A percentile compares a stretch with the other conserved stretches of the same genome.
Conservation (phyloP, 1,284 basidiomycete genomes). For the Volvariella volvacea region DNA sequence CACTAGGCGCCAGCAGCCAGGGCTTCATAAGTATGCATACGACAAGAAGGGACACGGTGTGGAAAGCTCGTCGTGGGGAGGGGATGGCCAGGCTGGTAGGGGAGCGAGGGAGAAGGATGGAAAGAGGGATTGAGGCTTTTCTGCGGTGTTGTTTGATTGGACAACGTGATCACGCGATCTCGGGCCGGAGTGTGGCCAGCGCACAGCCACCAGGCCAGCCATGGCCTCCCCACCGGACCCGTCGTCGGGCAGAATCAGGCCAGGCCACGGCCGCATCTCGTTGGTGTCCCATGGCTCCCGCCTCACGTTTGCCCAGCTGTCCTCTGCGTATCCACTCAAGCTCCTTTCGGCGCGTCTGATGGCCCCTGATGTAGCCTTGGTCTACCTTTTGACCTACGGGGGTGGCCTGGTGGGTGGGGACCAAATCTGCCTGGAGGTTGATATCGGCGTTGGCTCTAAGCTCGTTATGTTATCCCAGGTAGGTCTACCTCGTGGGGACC, state of each 20-base stretch:
- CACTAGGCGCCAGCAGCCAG: no score
- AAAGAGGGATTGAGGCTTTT: neutral
- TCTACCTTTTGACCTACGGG: slow-evolving; percentile 86
- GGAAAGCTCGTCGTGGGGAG: no score
- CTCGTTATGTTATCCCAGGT: slow-evolving; percentile 82
- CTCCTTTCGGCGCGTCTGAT: slow-evolving; percentile 67
- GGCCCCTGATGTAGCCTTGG: slow-evolving; percentile 50
- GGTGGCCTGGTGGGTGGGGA: slow-evolving; percentile 86
- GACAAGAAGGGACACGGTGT: no score
- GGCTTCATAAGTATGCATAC: no score
- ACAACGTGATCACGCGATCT: neutral
- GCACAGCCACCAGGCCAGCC: no score
- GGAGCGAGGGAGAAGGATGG: neutral
- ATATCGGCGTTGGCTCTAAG: slow-evolving; percentile 49
- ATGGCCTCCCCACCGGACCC: no score
- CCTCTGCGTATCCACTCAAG: slow-evolving; percentile 87
- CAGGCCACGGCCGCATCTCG: slow-evolving; percentile 51
- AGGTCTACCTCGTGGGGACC: neutral
- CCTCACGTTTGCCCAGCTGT: slow-evolving; percentile 69
- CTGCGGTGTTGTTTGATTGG: slow-evolving; percentile 1
- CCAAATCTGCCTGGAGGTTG: slow-evolving; percentile 55
- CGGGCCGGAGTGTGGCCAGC: no score
- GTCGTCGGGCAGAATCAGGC: no score
- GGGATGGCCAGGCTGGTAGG: no score
- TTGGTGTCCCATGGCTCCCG: slow-evolving; percentile 44